phyloP scores from a whole-genome alignment of 1,284 basidiomycete species.

The Ceratobasidium sp. region DNA sequence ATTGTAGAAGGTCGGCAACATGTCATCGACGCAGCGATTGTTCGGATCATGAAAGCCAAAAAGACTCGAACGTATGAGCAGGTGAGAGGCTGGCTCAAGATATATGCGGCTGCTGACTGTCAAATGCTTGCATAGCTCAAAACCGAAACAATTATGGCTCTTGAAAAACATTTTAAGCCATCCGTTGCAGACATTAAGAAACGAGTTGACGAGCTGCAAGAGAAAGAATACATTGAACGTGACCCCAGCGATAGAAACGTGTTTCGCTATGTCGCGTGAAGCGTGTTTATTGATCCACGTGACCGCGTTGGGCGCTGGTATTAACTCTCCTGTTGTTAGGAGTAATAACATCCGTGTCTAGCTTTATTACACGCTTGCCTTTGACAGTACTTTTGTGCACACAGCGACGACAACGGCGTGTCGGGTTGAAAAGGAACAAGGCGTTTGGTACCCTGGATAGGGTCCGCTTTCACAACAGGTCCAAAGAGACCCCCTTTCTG shows the following conservation, averaged over 20 bases:
- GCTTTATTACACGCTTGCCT: conserved; percentile 8
- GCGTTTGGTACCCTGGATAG: conserved; percentile 27
- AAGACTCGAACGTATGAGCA: conserved; percentile 69
- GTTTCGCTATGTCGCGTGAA: conserved; percentile 80
- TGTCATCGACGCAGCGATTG: conserved; percentile 92
- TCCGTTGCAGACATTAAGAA: conserved; percentile 64
- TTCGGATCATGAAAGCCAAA: conserved; percentile 92
- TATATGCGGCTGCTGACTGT: conserved; percentile 66
- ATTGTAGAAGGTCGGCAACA: conserved; percentile 90
- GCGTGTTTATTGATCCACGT: conserved; percentile 39
- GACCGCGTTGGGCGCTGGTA: conserved; percentile 27
- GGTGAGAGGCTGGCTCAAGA: conserved; percentile 50
- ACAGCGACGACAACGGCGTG: conserved; percentile 13
- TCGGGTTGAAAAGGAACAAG: not conserved
- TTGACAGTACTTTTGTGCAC: conserved; percentile 5
- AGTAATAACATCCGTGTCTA: conserved; percentile 20
- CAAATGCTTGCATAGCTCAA: conserved; percentile 71
- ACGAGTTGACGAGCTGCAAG: conserved; percentile 62
- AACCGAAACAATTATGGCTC: conserved; percentile 79
- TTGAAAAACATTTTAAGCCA: conserved; percentile 78
- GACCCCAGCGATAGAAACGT: conserved; percentile 75
- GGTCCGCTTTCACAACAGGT: conserved; percentile 8
- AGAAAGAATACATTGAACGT: conserved; percentile 82
- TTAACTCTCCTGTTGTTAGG: not conserved
- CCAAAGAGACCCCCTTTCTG: conserved; percentile 29